Percentiles rank a stretch among this genome's conserved stretches.
Evolutionary conservation across 2,329 filamentous ascomycete species (phyloP).

Genomic region (Aspergillus udagawae): DNA sequence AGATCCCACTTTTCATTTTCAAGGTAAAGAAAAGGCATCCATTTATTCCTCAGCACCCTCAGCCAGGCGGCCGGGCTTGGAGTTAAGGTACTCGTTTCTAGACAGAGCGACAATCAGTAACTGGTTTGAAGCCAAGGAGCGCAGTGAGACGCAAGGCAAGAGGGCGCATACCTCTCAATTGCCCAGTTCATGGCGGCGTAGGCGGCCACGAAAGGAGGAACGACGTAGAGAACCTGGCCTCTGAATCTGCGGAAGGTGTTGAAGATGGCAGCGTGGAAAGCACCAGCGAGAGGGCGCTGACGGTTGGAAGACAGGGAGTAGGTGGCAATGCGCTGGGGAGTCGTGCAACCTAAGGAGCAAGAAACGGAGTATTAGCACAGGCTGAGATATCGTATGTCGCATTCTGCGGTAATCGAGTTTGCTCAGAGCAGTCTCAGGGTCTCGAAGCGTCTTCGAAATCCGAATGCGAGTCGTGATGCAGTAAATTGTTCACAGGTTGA

Average conservation of each 20-base stretch:
- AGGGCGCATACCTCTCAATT: conserved; percentile 67
- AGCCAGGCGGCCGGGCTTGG: conserved; percentile 43
- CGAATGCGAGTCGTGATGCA: background rate
- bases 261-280: conserved; percentile 80
- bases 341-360: conserved; percentile 28
- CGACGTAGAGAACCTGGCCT: conserved; percentile 83
- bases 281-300: conserved; percentile 79
- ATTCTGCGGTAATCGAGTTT: background rate
- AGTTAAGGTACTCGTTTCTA: conserved; percentile 50
- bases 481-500: background rate
- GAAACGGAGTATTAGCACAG: background rate
- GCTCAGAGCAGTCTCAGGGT: background rate
- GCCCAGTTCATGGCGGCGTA: conserved; percentile 92
- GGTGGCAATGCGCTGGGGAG: conserved; percentile 55
- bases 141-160: background rate
- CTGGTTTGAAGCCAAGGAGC: background rate
- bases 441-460: background rate
- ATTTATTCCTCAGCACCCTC: conserved; percentile 34
- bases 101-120: background rate
- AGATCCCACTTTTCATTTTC: background rate
- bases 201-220: conserved; percentile 70
- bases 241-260: conserved; percentile 88
- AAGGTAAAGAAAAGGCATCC: conserved; percentile 5
- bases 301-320: conserved; percentile 84
- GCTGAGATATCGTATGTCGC: background rate